Conservation (phyloP, 176 grass and related monocot species). For the maize (Zea mays) region Zm-B73-REFERENCE-NAM-5.0 NC_050096.1:76062501-76063000, state of each 20-base stretch:
- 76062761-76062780: not conserved
- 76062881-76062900: not conserved
- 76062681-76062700: not conserved
- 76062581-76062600: constrained; percentile 6
- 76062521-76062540: not conserved
- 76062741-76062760: not conserved
- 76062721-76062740: not conserved
- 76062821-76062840: not conserved
- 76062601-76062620: constrained; percentile 9
- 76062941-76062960: constrained; percentile 12
- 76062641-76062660: not conserved
- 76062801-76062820: not conserved
- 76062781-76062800: not conserved
- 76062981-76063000: too few relatives aligned
- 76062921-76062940: constrained; percentile 14
- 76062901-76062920: not conserved
- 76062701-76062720: constrained; percentile 13
- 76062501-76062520: too few relatives aligned
- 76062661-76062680: constrained; percentile 19
- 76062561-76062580: not conserved
- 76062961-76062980: too few relatives aligned
- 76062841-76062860: not conserved
- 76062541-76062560: too few relatives aligned
- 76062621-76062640: constrained; percentile 7
- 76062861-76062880: constrained; percentile 25